phyloP scores from a whole-genome alignment of 225 moss, liverwort and hornwort genomes.

The Lunularia cruciata region DNA sequence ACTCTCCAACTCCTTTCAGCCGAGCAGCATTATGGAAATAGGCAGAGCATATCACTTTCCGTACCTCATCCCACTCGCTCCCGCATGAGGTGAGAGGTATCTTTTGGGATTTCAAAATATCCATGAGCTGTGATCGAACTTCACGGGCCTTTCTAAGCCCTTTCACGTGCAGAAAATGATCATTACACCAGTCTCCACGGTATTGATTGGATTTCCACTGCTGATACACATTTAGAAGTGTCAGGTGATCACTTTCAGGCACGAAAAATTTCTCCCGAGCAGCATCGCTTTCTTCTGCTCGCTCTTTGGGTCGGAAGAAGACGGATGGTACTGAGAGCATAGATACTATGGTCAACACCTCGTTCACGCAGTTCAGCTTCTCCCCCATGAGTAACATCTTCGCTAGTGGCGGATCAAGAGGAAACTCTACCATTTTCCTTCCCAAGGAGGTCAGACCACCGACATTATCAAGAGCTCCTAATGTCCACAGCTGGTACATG shows the following conservation, averaged over 20 bases:
- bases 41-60: constrained; percentile 91
- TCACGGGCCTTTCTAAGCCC: constrained; percentile 96
- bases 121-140: constrained; percentile 91
- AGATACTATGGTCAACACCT: constrained; percentile 93
- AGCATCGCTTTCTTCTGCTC: constrained; percentile 95
- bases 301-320: constrained; percentile 93
- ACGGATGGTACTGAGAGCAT: constrained; percentile 99
- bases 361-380: constrained; percentile 74
- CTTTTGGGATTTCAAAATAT: constrained; percentile 93
- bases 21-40: constrained; percentile 98
- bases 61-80: constrained; percentile 85
- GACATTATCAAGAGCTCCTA: constrained; percentile 95
- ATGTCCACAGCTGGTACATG: constrained; percentile 97
- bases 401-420: constrained; percentile 88
- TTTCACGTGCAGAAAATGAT: constrained; percentile 97
- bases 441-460: constrained; percentile 86
- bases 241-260: constrained; percentile 96
- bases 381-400: constrained; percentile 97
- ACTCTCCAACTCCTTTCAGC: constrained; percentile 93
- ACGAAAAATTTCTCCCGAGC: constrained; percentile 97
- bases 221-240: constrained; percentile 90
- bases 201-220: constrained; percentile 95
- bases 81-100: constrained; percentile 76
- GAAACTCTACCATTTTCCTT: constrained; percentile 99
- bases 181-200: constrained; percentile 93